Evolutionary conservation across 768 basidiomycete species (phyloP).

Genomic region (Cubamyces sp.): DNA sequence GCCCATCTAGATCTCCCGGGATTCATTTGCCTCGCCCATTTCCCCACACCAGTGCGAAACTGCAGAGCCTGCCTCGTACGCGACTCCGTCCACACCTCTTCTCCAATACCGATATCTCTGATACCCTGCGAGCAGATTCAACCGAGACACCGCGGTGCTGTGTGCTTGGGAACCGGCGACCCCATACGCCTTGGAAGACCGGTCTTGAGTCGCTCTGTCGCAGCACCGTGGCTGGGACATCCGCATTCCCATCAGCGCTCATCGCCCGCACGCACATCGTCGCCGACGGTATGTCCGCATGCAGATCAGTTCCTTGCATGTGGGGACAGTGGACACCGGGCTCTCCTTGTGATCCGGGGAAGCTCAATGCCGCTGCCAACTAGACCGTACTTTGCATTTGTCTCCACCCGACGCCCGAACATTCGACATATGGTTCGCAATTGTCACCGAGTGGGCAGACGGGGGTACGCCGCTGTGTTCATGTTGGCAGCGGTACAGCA

Average conservation of each 20-base stretch:
- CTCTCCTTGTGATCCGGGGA: constrained; percentile 5
- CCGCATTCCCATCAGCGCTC: constrained; percentile 8
- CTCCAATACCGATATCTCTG: neutral
- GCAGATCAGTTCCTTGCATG: constrained; percentile 14
- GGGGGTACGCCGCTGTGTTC: too few species aligned
- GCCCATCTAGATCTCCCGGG: constrained; percentile 6
- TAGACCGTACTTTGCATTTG: too few species aligned
- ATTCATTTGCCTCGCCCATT: neutral
- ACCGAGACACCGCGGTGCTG: neutral
- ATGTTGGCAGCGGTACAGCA: too few species aligned
- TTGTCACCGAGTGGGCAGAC: too few species aligned
- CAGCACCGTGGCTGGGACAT: neutral
- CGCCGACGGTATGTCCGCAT: constrained; percentile 2
- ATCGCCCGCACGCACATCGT: neutral
- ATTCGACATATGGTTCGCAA: too few species aligned
- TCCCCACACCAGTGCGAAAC: neutral
- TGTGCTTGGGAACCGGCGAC: neutral
- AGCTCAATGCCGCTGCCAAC: neutral
- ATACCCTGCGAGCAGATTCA: neutral
- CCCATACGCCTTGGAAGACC: neutral
- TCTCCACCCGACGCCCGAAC: too few species aligned
- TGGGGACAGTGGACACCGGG: neutral
- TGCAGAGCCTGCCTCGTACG: neutral
- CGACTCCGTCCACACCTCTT: neutral
- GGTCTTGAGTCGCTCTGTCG: neutral